phyloP scores from a whole-genome alignment of 257 asterid genomes.

The Osmanthus fragrans region DNA sequence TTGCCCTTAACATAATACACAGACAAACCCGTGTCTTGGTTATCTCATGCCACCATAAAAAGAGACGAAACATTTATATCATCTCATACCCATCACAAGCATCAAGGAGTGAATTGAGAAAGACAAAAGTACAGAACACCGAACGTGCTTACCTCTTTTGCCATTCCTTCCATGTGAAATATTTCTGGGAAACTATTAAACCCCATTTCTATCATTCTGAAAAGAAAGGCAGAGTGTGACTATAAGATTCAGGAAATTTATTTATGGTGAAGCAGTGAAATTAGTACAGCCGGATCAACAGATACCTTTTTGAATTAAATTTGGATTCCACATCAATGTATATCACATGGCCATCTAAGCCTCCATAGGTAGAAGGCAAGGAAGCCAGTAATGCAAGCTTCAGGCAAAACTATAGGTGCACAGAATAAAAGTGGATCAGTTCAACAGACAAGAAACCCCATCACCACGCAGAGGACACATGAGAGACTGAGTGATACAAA shows the following conservation, averaged over 20 bases:
- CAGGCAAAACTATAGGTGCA: conserved; percentile 67
- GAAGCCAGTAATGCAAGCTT: conserved; percentile 79
- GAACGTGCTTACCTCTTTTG: conserved; percentile 58
- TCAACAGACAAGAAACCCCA: conserved; percentile 19
- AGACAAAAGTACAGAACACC: conserved; percentile 3
- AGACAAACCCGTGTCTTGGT: neutral
- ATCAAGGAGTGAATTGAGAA: conserved; percentile 14
- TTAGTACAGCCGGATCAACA: conserved; percentile 12
- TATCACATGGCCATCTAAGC: conserved; percentile 74
- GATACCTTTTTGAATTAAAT: conserved; percentile 80
- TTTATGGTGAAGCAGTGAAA: neutral
- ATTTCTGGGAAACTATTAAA: conserved; percentile 74
- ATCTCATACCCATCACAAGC: conserved; percentile 18
- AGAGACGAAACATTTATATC: neutral
- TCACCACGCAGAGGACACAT: conserved; percentile 7
- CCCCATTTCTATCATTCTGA: conserved; percentile 88
- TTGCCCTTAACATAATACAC: neutral
- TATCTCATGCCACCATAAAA: conserved; percentile 3
- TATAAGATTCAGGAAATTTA: conserved; percentile 15
- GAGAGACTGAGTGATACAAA: neutral
- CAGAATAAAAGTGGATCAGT: conserved; percentile 21
- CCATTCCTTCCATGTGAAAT: conserved; percentile 68
- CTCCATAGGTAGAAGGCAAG: conserved; percentile 72
- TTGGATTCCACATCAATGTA: conserved; percentile 89
- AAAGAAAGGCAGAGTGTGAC: conserved; percentile 10